Evolutionary conservation across 345 rosid species (phyloP), one percentile per base, ranked within the genome.

Genomic region (Sisymbrium irio): DNA sequence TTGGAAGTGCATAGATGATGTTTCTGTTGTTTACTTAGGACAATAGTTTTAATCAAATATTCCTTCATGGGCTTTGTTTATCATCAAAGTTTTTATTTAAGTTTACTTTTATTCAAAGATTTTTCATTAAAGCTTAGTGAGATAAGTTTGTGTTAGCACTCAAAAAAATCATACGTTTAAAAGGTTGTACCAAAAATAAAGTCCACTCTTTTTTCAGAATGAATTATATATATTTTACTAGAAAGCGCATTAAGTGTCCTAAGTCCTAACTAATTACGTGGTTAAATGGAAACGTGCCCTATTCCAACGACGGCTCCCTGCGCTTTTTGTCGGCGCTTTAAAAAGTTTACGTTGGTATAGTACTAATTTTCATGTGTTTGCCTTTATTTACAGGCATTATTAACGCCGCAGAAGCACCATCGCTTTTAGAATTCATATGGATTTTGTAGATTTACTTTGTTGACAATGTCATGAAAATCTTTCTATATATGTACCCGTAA

Each of bases 281-380:
- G 10, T 45, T 44, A 44, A 44, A 15, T 44, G 40, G 39, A 42
- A n/a, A 28, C 39, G n/a, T n/a, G 17, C 17, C 17, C 40, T 47
- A 28, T 63, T 9, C 40, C 25, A 15, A 44, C 67, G 53, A 63
- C 40, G 67, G 15, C 40, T 44, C 14, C 40, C 19, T 30, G n/a
- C 28, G 54, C 54, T 28, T 63, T 62, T 62, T 42, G 53, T 62
- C n/a, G n/a, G n/a, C n/a, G n/a, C n/a, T n/a, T n/a, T n/a, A n/a
- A n/a, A n/a, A n/a, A n/a, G n/a, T n/a, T n/a, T n/a, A n/a, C n/a
- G 39, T 30, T 27, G 67, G 36, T 46, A 61, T 14, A 40, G 25
- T 22, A 22, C 25, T 40, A 4, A 6, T 25, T 62, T 42, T 15
- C 19, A 7, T 25, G 15, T 42, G 53, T 30, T 42, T 42, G 9